Conservation (phyloP, 176 grass and related monocot species). For the Pontederia paniculata region DNA sequence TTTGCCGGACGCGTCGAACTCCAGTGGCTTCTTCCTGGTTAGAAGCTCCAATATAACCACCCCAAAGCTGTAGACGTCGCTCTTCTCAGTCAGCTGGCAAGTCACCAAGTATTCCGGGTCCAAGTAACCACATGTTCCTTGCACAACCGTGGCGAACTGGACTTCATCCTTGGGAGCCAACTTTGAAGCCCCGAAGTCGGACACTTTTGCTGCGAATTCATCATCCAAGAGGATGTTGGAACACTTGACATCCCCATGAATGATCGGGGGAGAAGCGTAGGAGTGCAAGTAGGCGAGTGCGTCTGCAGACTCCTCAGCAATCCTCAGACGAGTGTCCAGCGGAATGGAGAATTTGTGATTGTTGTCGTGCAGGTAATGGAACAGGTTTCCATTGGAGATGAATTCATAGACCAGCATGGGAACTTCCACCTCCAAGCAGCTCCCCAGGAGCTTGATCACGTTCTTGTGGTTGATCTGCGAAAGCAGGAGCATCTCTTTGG, state of each 20-base stretch:
- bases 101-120: conserved; percentile 41
- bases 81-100: conserved; percentile 32
- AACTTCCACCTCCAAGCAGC: conserved; percentile 28
- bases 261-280: conserved; percentile 26
- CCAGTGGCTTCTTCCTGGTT: conserved; percentile 29
- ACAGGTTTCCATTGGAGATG: conserved; percentile 32
- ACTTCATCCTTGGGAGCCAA: conserved; percentile 25
- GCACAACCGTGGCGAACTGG: conserved; percentile 28
- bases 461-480: conserved; percentile 31
- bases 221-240: conserved; percentile 43
- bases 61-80: conserved; percentile 44
- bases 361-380: conserved; percentile 9
- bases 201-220: conserved; percentile 31
- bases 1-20: conserved; percentile 9
- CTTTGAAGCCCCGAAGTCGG: conserved; percentile 35
- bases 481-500: conserved; percentile 28
- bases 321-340: conserved; percentile 5
- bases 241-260: conserved; percentile 55
- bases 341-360: not conserved
- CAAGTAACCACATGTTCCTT: conserved; percentile 41
- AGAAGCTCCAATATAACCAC: conserved; percentile 45
- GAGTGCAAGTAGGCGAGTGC: conserved; percentile 34
- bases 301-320: conserved; percentile 21
- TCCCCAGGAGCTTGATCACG: conserved; percentile 25
- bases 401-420: conserved; percentile 32